Percentiles rank a stretch among this genome's conserved stretches.
Conservation (phyloP, 257 asterid species). For the Solanum sejunctum region DNA sequence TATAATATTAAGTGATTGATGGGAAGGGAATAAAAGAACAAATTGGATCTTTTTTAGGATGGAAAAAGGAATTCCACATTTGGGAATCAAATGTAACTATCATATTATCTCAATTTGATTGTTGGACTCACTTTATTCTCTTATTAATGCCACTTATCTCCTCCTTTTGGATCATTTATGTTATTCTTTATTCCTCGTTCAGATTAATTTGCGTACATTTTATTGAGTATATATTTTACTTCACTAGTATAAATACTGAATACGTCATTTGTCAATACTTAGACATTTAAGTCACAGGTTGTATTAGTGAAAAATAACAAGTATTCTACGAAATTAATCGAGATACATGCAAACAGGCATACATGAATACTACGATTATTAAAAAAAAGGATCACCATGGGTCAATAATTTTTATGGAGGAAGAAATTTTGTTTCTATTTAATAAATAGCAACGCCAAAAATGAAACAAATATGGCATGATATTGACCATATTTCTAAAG, state of each 20-base stretch:
- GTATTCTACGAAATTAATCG: background rate
- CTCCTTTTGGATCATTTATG: background rate
- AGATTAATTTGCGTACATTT: fast-evolving
- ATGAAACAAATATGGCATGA: background rate
- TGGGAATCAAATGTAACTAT: background rate
- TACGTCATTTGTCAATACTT: background rate
- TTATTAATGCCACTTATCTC: background rate
- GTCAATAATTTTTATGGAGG: background rate
- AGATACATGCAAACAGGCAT: background rate
- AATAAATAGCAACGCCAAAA: background rate
- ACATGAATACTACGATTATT: too few species aligned
- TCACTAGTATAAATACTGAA: fast-evolving
- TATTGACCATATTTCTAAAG: background rate
- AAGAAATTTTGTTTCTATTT: background rate
- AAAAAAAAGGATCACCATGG: background rate
- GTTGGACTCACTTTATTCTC: background rate
- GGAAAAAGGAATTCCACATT: background rate
- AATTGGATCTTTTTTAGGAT: background rate
- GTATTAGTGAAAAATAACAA: too few species aligned
- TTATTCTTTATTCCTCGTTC: background rate
- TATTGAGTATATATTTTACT: background rate
- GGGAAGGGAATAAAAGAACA: background rate
- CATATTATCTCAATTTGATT: background rate
- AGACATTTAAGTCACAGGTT: background rate
- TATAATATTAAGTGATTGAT: background rate